Evolutionary conservation across 2,329 filamentous ascomycete genomes (phyloP), one percentile per base, ranked within the genome.

Genomic region (Aspergillus arachidicola): DNA sequence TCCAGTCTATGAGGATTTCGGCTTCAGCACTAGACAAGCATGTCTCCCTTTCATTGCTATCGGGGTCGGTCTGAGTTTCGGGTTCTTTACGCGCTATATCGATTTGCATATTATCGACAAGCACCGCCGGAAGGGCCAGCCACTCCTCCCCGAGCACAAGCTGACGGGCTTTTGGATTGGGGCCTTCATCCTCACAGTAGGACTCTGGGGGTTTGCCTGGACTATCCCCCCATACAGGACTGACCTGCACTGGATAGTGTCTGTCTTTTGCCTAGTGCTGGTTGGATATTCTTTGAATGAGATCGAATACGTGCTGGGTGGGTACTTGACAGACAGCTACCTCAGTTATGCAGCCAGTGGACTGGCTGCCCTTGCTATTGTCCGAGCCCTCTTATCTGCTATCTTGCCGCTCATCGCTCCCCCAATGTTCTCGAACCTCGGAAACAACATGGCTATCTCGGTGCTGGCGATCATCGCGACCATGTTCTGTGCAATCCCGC

Each of bases 261-360:
- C 79, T 2, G 76, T 77, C 30, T 51, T 78, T 1, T 74, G 76
- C 0, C 71, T 84, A 3, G 68, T 81, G 0, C 68, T 79, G 5
- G 73, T 83, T 30, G 83, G 82, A 4, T 84, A 80, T 67, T 78
- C 79, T 0, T 68, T 79, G 23, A 83, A 83, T 48, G 83, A 84
- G 58, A 78, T 82, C 56, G 78, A 78, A 46, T 76, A 70, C 38
- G 71, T 76, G 7, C 67, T 82, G 3, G 71, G 74, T 1, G 79
- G 79, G 1, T 82, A 82, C 57, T 71, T 82, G 4, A 75, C 79
- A 0, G 81, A 83, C 65, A 77, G 76, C 48, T 83, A 82, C 57
- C 71, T 77, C 7, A 75, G 73, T n/a, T 81, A 79, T 58, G 77
- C 80, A 9, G 76, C 79, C 4, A 81, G 78, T 26, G 81, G 78